Evolutionary conservation across 2,329 filamentous ascomycete species (phyloP).

Genomic region (Trichophyton mentagrophytes): DNA sequence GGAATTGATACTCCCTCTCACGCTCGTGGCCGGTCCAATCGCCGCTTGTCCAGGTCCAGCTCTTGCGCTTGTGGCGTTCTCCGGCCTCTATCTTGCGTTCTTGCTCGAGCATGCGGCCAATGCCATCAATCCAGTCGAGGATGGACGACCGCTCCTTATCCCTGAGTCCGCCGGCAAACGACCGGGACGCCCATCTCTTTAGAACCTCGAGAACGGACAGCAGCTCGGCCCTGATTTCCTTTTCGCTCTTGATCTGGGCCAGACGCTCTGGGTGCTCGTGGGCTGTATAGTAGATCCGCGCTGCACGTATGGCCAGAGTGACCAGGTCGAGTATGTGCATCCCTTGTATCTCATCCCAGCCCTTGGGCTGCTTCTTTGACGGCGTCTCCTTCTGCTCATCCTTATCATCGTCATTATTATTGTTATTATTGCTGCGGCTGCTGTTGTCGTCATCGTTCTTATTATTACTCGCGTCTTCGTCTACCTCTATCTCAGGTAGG

Average conservation of each 20-base stretch:
- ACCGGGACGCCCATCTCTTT: conserved; percentile 78
- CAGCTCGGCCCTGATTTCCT: conserved; percentile 69
- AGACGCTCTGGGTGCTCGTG: conserved; percentile 78
- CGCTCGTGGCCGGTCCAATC: conserved; percentile 66
- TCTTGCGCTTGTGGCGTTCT: conserved; percentile 57
- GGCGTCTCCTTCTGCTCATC: conserved; percentile 15
- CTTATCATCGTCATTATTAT: conserved; percentile 26
- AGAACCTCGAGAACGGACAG: conserved; percentile 79
- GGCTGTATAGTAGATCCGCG: conserved; percentile 90
- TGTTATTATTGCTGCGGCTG: conserved; percentile 14
- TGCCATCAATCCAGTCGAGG: conserved; percentile 63
- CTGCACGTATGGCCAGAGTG: conserved; percentile 87
- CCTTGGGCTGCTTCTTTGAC: conserved; percentile 34
- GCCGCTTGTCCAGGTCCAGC: conserved; percentile 67
- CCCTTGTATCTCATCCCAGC: conserved; percentile 78
- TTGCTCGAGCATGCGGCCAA: conserved; percentile 60
- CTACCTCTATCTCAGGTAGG: background rate
- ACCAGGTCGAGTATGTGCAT: conserved; percentile 85
- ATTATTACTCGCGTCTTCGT: conserved; percentile 25
- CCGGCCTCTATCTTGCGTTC: conserved; percentile 66
- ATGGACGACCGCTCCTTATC: conserved; percentile 67
- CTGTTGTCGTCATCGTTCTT: background rate
- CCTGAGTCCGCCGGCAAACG: conserved; percentile 70
- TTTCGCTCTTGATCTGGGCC: conserved; percentile 77
- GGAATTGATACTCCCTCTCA: conserved; percentile 68